Evolutionary conservation across 2,329 filamentous ascomycete genomes (phyloP).

Genomic region (Aspergillus tamarii): DNA sequence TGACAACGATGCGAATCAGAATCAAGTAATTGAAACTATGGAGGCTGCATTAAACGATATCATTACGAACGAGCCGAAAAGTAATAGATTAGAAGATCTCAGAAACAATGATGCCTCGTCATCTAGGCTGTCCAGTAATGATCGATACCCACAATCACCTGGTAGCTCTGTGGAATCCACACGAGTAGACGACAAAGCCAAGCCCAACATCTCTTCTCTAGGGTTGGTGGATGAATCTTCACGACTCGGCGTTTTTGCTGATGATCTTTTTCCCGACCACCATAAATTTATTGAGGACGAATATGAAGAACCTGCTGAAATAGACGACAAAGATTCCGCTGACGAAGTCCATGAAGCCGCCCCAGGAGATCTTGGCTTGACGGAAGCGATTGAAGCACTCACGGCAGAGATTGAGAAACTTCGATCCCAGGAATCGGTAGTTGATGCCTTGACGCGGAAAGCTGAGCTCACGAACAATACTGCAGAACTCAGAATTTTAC

Average conservation of each 20-base stretch:
- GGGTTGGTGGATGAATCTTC: conserved; percentile 87
- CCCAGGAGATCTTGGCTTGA: conserved; percentile 88
- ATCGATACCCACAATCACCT: conserved; percentile 59
- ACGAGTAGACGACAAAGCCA: conserved; percentile 57
- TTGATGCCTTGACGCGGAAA: conserved; percentile 89
- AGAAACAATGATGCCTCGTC: conserved; percentile 38
- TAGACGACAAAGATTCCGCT: conserved; percentile 63
- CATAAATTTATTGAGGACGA: conserved; percentile 81
- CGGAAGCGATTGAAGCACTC: conserved; percentile 88
- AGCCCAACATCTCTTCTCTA: conserved; percentile 86
- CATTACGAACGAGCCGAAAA: conserved; percentile 72
- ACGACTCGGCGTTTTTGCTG: conserved; percentile 90
- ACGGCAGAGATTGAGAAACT: conserved; percentile 89
- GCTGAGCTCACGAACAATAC: conserved; percentile 97
- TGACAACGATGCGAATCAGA: conserved; percentile 63
- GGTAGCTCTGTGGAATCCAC: conserved; percentile 64
- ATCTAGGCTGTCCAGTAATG: conserved; percentile 53
- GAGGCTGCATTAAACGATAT: conserved; percentile 91
- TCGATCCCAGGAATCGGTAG: conserved; percentile 81
- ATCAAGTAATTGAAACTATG: conserved; percentile 85
- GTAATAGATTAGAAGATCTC: conserved; percentile 39
- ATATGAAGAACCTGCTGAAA: conserved; percentile 69
- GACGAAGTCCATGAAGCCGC: conserved; percentile 93
- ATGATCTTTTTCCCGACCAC: conserved; percentile 91
- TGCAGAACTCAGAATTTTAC: conserved; percentile 85